Evolutionary conservation across 371 early-diverging fungal genomes (phyloP).

Genomic region (Apophysomyces trapeziformis): DNA sequence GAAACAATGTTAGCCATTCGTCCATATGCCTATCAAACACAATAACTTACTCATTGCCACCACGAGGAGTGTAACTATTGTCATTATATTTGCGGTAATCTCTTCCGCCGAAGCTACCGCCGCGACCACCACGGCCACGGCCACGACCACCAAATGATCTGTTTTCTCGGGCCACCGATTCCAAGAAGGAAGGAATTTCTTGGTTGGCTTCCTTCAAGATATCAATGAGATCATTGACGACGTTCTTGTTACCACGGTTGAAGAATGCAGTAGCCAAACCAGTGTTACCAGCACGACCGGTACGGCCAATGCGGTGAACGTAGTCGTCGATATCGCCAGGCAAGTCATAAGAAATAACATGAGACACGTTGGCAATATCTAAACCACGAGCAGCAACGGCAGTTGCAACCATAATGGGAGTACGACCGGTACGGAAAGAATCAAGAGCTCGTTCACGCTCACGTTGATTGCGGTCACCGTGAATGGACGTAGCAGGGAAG

Average conservation of each 20-base stretch:
- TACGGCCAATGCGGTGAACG: constrained; percentile 85
- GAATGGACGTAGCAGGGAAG: constrained; percentile 75
- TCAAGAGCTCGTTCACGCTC: constrained; percentile 81
- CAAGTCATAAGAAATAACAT: constrained; percentile 88
- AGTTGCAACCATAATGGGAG: constrained; percentile 89
- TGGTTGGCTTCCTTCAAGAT: constrained; percentile 81
- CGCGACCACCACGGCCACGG: constrained; percentile 63
- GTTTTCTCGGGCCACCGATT: constrained; percentile 48
- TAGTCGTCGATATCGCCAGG: constrained; percentile 81
- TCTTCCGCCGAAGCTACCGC: constrained; percentile 54
- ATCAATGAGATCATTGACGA: constrained; percentile 71
- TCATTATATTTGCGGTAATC: constrained; percentile 44
- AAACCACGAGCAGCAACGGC: constrained; percentile 94
- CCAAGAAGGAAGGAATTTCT: constrained; percentile 79
- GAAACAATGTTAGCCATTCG: not conserved
- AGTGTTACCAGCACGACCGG: constrained; percentile 74
- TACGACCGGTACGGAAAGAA: constrained; percentile 77
- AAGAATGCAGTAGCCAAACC: constrained; percentile 83
- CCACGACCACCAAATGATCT: constrained; percentile 67
- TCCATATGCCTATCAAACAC: constrained; percentile 10
- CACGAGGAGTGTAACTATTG: constrained; percentile 20
- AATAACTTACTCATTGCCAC: constrained; percentile 28
- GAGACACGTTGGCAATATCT: constrained; percentile 84
- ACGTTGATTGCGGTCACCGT: constrained; percentile 77
- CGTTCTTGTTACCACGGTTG: constrained; percentile 48